A percentile compares a stretch with the other conserved stretches of the same genome.
Evolutionary conservation across 768 basidiomycete species (phyloP).

Genomic region (Inosperma sp.): DNA sequence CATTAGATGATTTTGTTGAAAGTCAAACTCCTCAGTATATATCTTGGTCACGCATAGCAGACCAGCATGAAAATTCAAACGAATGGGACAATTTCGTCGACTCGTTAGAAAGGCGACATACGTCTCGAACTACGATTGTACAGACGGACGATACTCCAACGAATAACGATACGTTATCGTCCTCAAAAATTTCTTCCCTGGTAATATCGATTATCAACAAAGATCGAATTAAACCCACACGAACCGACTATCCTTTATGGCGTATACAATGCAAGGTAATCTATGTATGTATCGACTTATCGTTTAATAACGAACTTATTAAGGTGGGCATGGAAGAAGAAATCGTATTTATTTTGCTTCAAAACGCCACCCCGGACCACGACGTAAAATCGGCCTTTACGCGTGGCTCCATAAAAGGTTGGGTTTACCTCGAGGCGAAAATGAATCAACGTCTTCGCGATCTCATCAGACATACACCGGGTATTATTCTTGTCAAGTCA

Average conservation of each 20-base stretch:
- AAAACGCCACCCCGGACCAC: neutral
- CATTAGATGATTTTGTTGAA: too few relatives aligned
- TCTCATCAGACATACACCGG: slow-evolving; percentile 3
- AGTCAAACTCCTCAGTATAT: too few relatives aligned
- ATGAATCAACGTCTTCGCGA: neutral
- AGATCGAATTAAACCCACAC: neutral
- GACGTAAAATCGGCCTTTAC: slow-evolving; percentile 8
- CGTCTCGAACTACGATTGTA: too few relatives aligned
- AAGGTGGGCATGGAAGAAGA: slow-evolving; percentile 5
- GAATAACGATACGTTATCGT: too few relatives aligned
- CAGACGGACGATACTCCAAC: too few relatives aligned
- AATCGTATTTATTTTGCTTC: neutral
- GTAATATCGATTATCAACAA: neutral
- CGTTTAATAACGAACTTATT: neutral
- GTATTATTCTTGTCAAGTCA: neutral
- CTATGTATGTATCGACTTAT: neutral
- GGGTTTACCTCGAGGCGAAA: slow-evolving; percentile 9
- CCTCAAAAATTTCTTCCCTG: too few relatives aligned
- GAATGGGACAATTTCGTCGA: too few relatives aligned
- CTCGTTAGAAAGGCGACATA: too few relatives aligned
- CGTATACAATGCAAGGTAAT: neutral
- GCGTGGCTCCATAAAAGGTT: slow-evolving; percentile 8
- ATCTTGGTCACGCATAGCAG: too few relatives aligned
- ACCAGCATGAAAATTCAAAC: too few relatives aligned
- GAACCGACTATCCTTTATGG: neutral